Percentiles rank a stretch among this genome's conserved stretches.
These are phyloP conservation scores for Calonectria leucothoes DNA, from an alignment of 2,329 filamentous ascomycete species.

Conservation along the genomic window DNA sequence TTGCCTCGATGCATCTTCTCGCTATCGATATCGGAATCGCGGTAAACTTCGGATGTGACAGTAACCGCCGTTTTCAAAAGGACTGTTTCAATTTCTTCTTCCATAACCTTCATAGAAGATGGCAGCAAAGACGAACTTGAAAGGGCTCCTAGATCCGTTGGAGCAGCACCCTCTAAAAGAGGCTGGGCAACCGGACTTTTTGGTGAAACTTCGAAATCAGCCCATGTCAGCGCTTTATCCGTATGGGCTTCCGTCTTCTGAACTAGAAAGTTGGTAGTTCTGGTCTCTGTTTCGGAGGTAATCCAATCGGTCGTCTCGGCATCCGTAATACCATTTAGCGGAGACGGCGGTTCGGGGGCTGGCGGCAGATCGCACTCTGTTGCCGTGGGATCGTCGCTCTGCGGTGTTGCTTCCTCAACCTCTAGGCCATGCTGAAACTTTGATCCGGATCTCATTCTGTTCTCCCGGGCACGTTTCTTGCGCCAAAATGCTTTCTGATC, in stretches of 20 bases:
- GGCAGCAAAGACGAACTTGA: neutral
- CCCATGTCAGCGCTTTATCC: neutral
- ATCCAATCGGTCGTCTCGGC: neutral
- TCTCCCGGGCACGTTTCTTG: neutral
- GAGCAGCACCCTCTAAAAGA: neutral
- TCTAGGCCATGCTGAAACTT: neutral
- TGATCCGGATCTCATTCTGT: neutral
- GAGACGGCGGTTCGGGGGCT: neutral
- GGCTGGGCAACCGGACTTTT: neutral
- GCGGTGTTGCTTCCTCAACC: neutral
- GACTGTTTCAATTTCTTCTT: neutral
- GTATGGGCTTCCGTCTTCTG: neutral
- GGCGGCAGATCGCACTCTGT: neutral
- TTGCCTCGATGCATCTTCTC: neutral
- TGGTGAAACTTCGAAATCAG: neutral
- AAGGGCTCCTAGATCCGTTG: neutral
- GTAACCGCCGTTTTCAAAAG: neutral
- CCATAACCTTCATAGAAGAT: rapidly evolving
- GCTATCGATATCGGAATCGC: neutral
- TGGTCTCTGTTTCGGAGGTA: neutral
- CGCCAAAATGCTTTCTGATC: neutral
- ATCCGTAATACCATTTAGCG: neutral
- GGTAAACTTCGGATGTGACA: neutral
- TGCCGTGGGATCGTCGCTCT: neutral
- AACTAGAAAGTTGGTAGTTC: neutral